Evolutionary conservation across 495 filamentous ascomycete genomes (phyloP), one percentile per base, ranked within the genome.

Genomic region (Baudoinia panamericana): DNA sequence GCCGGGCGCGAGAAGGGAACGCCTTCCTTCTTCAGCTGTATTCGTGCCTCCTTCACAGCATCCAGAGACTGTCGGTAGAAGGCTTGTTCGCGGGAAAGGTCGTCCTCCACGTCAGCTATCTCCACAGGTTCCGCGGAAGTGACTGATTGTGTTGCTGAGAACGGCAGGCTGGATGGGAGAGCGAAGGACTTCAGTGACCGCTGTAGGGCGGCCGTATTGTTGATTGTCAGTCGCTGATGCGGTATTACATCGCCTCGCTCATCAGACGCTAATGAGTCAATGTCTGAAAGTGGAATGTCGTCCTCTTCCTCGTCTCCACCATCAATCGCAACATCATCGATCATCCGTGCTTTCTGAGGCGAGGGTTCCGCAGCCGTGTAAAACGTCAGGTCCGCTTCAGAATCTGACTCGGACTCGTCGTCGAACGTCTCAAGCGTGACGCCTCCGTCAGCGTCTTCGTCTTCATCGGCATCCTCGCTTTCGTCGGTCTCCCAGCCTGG

Each of bases 221-320:
- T 95, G 66, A 95, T 95, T 30, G 86, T 95, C 48, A 94, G 78
- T 49, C 88, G 84, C 55, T 90, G 84, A 59, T 92, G 78, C 13
- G 85, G 81, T 36, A 90, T 69, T 6, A 93, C 64, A 52, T 94
- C 88, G 53, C 80, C 84, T 51, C 76, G 78, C 45, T 90, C 84
- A 52, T 82, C 80, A 18, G 78, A 79, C 24, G 78, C 75, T 16
- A 93, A 70, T 23, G 78, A 76, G 51, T 76, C 75, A 39, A 84
- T 68, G 55, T 93, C 84, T 24, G 85, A 88, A 30, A 93, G 70
- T 5, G 87, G 80, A 32, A 92, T 85, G 33, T 84, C 83, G 23
- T 63, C 62, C 16, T 54, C 53, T 8, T 52, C 54, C 25, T 46
- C 51, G 3, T 46, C 46, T 17, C 43, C 52, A 19, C 70, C 69